These are phyloP conservation scores for Yarrowia porcina DNA, from an alignment of 805 yeast species.

Conservation along the genomic window DNA sequence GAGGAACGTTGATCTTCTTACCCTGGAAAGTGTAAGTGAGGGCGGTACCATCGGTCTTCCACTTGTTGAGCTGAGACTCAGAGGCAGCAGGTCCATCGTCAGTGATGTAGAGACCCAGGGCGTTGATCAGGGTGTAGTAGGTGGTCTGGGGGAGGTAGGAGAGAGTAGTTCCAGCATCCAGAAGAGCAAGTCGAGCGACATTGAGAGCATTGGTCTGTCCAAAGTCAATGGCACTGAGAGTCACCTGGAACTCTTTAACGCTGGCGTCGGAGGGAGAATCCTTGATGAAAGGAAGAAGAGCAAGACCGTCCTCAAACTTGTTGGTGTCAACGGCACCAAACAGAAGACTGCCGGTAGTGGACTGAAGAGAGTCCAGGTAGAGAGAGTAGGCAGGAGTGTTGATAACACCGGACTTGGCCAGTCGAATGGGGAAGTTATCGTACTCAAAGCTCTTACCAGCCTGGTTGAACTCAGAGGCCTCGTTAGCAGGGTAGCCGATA, in stretches of 20 bases:
- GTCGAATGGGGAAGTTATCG: slow-evolving; percentile 36
- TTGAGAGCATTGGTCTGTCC: slow-evolving; percentile 33
- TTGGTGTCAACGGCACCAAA: slow-evolving; percentile 68
- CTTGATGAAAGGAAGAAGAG: slow-evolving; percentile 32
- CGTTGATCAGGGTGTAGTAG: background rate
- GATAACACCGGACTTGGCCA: slow-evolving; percentile 43
- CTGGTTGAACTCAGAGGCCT: background rate
- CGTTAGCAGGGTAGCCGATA: slow-evolving; percentile 27
- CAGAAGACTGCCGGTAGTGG: slow-evolving; percentile 47
- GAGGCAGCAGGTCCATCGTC: background rate
- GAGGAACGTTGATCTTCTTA: background rate
- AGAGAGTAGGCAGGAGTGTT: slow-evolving; percentile 45
- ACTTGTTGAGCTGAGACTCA: background rate
- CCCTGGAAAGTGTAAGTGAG: slow-evolving; percentile 15
- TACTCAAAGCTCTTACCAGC: slow-evolving; percentile 24
- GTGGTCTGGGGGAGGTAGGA: background rate
- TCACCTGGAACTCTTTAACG: background rate
- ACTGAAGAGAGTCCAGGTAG: slow-evolving; percentile 44
- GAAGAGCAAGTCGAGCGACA: slow-evolving; percentile 57
- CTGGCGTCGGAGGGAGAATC: background rate
- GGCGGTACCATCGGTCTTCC: background rate
- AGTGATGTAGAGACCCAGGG: slow-evolving; percentile 22
- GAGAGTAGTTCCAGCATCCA: slow-evolving; percentile 32
- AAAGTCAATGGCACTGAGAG: slow-evolving; percentile 27
- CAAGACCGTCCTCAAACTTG: slow-evolving; percentile 51